Base-by-base conservation (phyloP, 75 land plant genomes). In the Cupressus sempervirens region DNA sequence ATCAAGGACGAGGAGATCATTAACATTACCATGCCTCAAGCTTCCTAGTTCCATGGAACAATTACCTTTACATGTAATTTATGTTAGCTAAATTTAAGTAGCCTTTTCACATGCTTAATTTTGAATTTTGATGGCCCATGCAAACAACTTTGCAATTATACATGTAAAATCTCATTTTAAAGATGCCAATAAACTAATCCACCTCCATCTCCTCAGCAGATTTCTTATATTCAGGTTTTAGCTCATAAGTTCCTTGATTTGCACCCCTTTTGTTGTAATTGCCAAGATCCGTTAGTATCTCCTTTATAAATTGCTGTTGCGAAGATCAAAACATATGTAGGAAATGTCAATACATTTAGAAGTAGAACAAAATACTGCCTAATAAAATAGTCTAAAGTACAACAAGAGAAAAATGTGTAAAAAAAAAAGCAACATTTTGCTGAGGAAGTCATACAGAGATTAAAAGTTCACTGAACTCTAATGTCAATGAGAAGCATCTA, bases 221-320 rank as follows among this genome's bases (percentile, higher is more conserved):
- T 86, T 93, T 91, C 87, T 92, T 93, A 84, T 94, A 97, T 88
- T 97, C 96, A 26, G 96, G 98, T 84, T 97, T 97, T 29, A 97
- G 95, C 91, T 97, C 99, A 72, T 97, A 96, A 30, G 98, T 97
- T 80, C 99, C 99, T 89, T 97, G 99, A 86, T 97, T 95, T 46
- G 99, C 86, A 85, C 99, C 99, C 80, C 98, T 88, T 86, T 97
- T 97, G 88, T 97, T 97, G 91, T 97, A 97, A 13, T 91, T 90
- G 85, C 99, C 96, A 65, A 97, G 94, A 85, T 97, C 99, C 85
- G 91, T 94, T 76, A 97, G 85, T 52, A 97, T 93, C 88, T 97
- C 99, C 88, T 97, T 97, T 89, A 97, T 85, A 67, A 97, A 97
- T 89, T 97, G 98, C 98, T 97, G 94, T 85, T 88, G 82, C 16